Evolutionary conservation across 2,329 filamentous ascomycete species (phyloP).

Genomic region (Aspergillus eucalypticola): DNA sequence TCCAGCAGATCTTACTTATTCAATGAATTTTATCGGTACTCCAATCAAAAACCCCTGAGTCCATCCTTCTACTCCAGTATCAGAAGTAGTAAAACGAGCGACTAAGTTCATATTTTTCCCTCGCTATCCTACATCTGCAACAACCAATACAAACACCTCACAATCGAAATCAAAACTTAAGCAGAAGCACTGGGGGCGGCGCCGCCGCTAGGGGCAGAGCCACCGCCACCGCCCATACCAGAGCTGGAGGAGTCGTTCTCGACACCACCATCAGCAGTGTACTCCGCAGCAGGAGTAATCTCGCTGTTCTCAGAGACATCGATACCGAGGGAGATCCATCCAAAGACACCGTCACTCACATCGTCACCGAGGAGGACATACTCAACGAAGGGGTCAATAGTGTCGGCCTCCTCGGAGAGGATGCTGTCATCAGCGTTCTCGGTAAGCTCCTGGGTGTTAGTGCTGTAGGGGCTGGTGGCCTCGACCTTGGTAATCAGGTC

Average conservation of each 20-base stretch:
- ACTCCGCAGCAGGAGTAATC: slow-evolving; percentile 33
- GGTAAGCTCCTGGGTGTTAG: slow-evolving; percentile 51
- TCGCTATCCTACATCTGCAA: neutral
- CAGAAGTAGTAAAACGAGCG: too few relatives aligned
- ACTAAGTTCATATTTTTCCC: too few relatives aligned
- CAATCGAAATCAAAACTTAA: neutral
- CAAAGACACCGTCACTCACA: slow-evolving; percentile 54
- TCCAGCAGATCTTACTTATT: too few relatives aligned
- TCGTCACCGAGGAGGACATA: slow-evolving; percentile 59
- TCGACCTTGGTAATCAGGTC: slow-evolving; percentile 57
- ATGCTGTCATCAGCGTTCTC: slow-evolving; percentile 55
- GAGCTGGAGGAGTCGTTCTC: slow-evolving; percentile 25
- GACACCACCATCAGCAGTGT: slow-evolving; percentile 37
- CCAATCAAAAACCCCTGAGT: too few relatives aligned
- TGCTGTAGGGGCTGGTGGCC: slow-evolving; percentile 47
- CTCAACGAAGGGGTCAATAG: slow-evolving; percentile 60
- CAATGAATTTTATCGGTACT: too few relatives aligned
- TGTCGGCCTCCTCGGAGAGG: slow-evolving; percentile 51
- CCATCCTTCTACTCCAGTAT: too few relatives aligned
- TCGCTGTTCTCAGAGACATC: slow-evolving; percentile 38
- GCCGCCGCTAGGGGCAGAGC: neutral
- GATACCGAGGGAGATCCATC: slow-evolving; percentile 57
- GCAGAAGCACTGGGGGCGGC: neutral
- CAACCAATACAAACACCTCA: neutral
- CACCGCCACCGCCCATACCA: slow-evolving; percentile 20